phyloP scores from a whole-genome alignment of 495 filamentous ascomycete species.

The Neurospora terricola region DNA sequence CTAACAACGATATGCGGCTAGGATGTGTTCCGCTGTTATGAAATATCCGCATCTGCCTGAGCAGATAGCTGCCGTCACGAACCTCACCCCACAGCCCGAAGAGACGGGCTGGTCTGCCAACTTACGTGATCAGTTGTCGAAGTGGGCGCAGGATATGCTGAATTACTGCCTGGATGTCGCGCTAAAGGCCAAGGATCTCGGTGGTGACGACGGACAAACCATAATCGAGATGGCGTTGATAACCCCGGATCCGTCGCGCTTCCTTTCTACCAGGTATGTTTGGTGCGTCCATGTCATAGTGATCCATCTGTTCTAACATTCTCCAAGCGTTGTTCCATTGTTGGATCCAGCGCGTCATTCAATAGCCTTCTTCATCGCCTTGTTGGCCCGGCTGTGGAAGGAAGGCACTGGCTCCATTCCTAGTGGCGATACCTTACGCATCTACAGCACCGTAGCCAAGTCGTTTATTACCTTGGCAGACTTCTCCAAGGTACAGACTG shows the following conservation, averaged over 20 bases:
- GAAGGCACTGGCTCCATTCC: neutral
- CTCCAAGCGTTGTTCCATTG: neutral
- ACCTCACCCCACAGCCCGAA: neutral
- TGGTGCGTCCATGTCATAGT: neutral
- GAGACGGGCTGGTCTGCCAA: neutral
- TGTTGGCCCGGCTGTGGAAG: neutral
- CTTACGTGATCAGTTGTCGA: neutral
- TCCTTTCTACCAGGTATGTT: neutral
- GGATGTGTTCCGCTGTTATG: neutral
- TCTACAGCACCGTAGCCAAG: neutral
- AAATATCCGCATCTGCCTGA: neutral
- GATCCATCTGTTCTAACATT: neutral
- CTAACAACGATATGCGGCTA: neutral
- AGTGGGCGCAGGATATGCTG: neutral
- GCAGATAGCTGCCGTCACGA: neutral
- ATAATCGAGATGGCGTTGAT: neutral
- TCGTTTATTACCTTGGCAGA: neutral
- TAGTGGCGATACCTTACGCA: neutral
- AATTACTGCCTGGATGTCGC: neutral
- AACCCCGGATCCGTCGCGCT: neutral
- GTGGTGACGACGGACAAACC: neutral
- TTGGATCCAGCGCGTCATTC: neutral
- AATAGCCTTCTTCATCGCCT: neutral
- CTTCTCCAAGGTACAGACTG: neutral
- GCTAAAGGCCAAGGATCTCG: neutral